Evolutionary conservation across 257 asterid species (phyloP), one percentile per base, ranked within the genome.

Genomic region (Lycium barbarum): DNA sequence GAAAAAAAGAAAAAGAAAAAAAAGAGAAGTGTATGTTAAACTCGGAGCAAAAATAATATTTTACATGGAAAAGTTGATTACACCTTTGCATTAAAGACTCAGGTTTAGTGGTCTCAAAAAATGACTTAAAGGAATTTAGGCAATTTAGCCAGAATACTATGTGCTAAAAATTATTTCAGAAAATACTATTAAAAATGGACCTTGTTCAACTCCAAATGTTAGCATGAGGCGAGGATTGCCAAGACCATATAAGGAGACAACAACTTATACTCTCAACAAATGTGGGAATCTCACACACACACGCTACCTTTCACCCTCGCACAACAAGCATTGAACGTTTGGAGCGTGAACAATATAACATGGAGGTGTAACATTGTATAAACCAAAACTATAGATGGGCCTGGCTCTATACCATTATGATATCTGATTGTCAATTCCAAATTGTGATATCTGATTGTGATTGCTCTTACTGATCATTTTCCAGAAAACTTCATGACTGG

Each of bases 401-500:
- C 70, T 62, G 38, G 38, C 70, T 62, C 26, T 62, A 22, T 62
- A 62, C 38, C 43, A 63, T 63, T 33, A 47, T 53, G 82, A 14
- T 53, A 45, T 22, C 43, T 43, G 20, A 51, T 43, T 59, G 73
- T 76, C 82, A 49, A 26, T 26, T 14, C 65, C 82, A 13, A 78
- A 76, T 7, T 33, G 63, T 53, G 82, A 14, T 53, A 45, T 22
- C 43, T 43, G 20, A 51, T 43, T 59, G 73, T 68, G 49, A 9
- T 68, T 55, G 62, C 43, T 43, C 72, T 36, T 57, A 51, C 55
- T 66, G 84, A 22, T 74, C 40, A 45, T 68, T 53, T 68, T 84
- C 71, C 94, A 95, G 98, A 95, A 86, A 95, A 95, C 88, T 95
- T 93, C 43, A 93, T 95, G 98, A 91, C 93, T 35, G 97, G 98